phyloP scores from a whole-genome alignment of 371 early-diverging fungal genomes.

The Mortierella sp. region DNA sequence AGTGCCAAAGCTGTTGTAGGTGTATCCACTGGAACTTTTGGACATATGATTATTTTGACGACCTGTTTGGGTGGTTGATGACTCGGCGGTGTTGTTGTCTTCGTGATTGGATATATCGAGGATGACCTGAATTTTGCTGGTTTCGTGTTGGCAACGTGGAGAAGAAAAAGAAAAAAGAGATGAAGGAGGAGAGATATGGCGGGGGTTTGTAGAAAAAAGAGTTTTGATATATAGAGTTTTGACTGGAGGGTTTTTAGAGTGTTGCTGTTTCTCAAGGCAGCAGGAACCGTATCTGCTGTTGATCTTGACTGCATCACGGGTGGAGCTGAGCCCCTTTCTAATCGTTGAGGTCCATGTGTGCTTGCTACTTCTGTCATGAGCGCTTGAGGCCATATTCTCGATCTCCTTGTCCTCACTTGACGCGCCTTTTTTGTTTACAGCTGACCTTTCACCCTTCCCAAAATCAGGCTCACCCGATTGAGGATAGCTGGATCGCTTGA shows the following conservation, averaged over 20 bases:
- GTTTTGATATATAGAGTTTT: not conserved
- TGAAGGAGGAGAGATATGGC: not conserved
- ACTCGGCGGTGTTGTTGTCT: not conserved
- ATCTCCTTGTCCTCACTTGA: constrained; percentile 1
- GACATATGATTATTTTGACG: not conserved
- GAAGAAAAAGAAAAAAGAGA: not conserved
- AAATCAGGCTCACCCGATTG: not conserved
- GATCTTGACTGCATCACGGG: constrained; percentile 3
- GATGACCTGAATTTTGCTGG: not conserved
- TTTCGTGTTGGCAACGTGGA: not conserved
- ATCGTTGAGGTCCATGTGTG: not conserved
- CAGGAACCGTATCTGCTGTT: not conserved
- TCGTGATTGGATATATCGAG: not conserved
- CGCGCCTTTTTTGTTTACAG: not conserved
- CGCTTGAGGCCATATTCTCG: not conserved
- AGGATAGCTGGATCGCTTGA: not conserved
- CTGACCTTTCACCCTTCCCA: not conserved
- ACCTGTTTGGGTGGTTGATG: not conserved
- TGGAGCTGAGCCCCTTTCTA: constrained; percentile 5
- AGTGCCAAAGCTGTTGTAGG: constrained; percentile 9
- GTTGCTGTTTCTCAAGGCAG: not conserved
- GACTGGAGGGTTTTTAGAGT: not conserved
- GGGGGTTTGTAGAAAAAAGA: not conserved
- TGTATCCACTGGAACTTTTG: constrained; percentile 14
- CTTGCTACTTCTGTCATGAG: not conserved